Percentiles rank a stretch among this genome's conserved stretches.
Conservation (phyloP, 306 rosid genomes). For the Dalbergia cochinchinensis region DNA sequence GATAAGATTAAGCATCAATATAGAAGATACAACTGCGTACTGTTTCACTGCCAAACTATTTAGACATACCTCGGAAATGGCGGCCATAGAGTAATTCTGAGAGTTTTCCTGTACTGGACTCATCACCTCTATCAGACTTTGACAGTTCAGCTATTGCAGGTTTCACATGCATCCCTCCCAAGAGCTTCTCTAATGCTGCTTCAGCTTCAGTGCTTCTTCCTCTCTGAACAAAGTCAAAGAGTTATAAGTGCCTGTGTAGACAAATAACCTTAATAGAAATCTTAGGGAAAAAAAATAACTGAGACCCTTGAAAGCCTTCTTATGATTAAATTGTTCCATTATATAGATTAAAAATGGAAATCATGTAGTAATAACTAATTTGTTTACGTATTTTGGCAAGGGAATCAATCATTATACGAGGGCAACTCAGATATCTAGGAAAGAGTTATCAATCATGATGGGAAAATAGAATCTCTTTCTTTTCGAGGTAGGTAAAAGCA, state of each 20-base stretch:
- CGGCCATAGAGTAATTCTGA: constrained; percentile 69
- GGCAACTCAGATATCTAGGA: too few relatives aligned
- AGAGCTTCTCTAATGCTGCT: constrained; percentile 74
- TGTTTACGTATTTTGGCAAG: too few relatives aligned
- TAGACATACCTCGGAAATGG: constrained; percentile 63
- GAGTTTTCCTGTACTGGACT: constrained; percentile 53
- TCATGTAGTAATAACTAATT: not conserved
- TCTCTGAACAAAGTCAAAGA: constrained; percentile 62
- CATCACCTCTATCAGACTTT: constrained; percentile 74
- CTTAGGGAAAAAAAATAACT: constrained; percentile 3
- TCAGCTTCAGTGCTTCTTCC: constrained; percentile 84
- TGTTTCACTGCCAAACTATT: constrained; percentile 24
- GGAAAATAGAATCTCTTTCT: too few relatives aligned
- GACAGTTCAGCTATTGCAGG: constrained; percentile 76
- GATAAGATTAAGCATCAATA: not conserved
- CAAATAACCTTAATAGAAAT: constrained; percentile 29
- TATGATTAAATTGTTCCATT: constrained; percentile 12
- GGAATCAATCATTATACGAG: too few relatives aligned
- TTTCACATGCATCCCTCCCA: constrained; percentile 78
- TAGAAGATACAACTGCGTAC: constrained; percentile 25
- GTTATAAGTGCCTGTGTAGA: constrained; percentile 29
- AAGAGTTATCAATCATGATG: too few relatives aligned
- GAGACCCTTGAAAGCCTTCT: constrained; percentile 10
- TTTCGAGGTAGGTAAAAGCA: not conserved
- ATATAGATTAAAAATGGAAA: not conserved